Conservation (phyloP, 208 protist species). For the Trypanosoma brucei region DNA sequence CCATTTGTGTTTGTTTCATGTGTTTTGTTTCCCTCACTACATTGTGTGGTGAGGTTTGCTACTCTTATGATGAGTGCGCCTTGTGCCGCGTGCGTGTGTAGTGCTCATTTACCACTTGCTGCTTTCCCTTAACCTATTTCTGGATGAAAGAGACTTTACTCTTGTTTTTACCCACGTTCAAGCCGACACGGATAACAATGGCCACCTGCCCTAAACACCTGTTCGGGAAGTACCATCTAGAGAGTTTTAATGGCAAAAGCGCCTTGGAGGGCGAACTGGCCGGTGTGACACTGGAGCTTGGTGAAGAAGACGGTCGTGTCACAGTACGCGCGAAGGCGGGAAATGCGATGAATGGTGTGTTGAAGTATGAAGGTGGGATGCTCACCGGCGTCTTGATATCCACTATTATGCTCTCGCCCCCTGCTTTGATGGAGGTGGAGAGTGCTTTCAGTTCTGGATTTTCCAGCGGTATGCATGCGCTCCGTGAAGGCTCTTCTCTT, state of each 20-base stretch:
- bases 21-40: no score
- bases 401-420: slow-evolving; percentile 30
- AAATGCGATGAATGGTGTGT: slow-evolving; percentile 31
- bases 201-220: neutral
- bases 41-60: no score
- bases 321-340: slow-evolving; percentile 21
- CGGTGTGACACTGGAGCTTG: slow-evolving; percentile 1
- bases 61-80: no score
- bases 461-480: slow-evolving; percentile 30
- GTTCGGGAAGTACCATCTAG: slow-evolving; percentile 2
- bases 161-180: neutral
- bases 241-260: slow-evolving; percentile 5
- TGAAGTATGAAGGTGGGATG: slow-evolving; percentile 23
- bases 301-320: slow-evolving; percentile 25
- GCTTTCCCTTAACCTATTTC: neutral
- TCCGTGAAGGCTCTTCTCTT: slow-evolving; percentile 22
- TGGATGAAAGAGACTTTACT: neutral
- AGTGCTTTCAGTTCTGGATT: slow-evolving; percentile 27
- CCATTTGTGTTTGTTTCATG: no score
- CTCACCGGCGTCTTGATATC: slow-evolving; percentile 38
- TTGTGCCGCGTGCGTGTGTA: no score
- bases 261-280: neutral
- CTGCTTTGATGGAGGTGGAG: slow-evolving; percentile 40
- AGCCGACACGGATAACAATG: neutral
- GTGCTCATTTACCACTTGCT: no score